Evolutionary conservation across 129 eudicot genomes (phyloP).

Genomic region (Flaveria trinervia): DNA sequence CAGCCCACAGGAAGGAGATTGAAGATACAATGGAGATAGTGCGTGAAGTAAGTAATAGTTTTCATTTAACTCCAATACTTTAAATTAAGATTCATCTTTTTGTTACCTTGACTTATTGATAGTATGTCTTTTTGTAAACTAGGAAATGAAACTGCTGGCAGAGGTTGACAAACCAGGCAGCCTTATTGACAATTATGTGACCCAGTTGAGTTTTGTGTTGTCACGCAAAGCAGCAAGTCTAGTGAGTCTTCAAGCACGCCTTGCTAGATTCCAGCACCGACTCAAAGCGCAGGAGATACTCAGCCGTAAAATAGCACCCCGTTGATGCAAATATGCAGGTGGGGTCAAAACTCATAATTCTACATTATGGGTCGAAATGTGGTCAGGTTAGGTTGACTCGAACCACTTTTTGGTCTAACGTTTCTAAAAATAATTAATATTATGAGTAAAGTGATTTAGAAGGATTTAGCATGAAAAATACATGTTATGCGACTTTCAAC

Average conservation of each 20-base stretch:
- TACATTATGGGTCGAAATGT: background rate
- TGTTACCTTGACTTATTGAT: background rate
- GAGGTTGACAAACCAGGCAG: slow-evolving; percentile 98
- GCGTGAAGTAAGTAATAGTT: slow-evolving; percentile 67
- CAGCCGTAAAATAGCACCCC: slow-evolving; percentile 77
- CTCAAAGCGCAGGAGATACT: slow-evolving; percentile 88
- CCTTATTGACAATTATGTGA: slow-evolving; percentile 83
- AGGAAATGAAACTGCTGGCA: slow-evolving; percentile 98
- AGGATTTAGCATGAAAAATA: background rate
- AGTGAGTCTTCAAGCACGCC: slow-evolving; percentile 90
- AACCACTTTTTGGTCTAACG: background rate
- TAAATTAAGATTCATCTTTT: background rate
- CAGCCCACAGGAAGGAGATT: slow-evolving; percentile 93
- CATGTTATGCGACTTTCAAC: background rate
- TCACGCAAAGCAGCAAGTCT: slow-evolving; percentile 93
- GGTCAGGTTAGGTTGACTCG: background rate
- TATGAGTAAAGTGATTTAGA: background rate
- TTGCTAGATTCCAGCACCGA: slow-evolving; percentile 88
- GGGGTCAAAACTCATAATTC: background rate
- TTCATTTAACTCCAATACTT: background rate
- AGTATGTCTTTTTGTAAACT: slow-evolving; percentile 11
- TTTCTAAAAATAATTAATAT: background rate
- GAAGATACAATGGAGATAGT: slow-evolving; percentile 99
- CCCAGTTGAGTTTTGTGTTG: slow-evolving; percentile 82
- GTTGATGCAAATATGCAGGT: slow-evolving; percentile 30